Conservation (phyloP, 306 rosid genomes). For the Cicer judaicum region DNA sequence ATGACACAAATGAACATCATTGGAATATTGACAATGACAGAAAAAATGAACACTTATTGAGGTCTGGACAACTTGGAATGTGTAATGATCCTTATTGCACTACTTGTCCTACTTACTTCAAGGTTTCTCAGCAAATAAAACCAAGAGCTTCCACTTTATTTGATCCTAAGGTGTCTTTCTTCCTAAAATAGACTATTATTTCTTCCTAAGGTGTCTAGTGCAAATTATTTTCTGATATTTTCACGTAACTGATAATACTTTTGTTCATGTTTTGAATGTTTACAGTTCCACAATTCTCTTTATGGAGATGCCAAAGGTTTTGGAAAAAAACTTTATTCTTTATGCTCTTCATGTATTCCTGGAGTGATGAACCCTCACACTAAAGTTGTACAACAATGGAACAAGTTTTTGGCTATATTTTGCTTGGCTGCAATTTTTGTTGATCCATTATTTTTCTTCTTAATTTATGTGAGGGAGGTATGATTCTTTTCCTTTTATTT, state of each 20-base stretch:
- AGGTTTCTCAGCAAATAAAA: constrained; percentile 51
- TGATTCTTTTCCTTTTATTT: constrained; percentile 35
- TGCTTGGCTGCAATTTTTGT: constrained; percentile 75
- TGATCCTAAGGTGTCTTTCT: constrained; percentile 64
- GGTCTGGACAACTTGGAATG: constrained; percentile 89
- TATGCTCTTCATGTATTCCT: constrained; percentile 59
- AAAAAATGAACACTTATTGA: constrained; percentile 72
- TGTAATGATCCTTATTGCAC: constrained; percentile 94
- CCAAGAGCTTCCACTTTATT: constrained; percentile 52
- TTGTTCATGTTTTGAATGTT: constrained; percentile 6
- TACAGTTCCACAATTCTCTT: constrained; percentile 59
- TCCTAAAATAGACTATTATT: constrained; percentile 33
- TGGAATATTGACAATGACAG: constrained; percentile 51
- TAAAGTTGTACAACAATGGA: constrained; percentile 78
- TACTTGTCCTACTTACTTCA: constrained; percentile 79
- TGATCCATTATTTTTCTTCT: constrained; percentile 82
- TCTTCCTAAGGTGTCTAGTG: background rate
- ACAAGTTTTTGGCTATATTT: constrained; percentile 67
- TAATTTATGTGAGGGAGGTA: constrained; percentile 62
- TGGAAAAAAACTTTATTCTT: constrained; percentile 58
- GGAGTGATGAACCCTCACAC: constrained; percentile 88
- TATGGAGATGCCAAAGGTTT: constrained; percentile 88
- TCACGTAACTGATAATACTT: too few species aligned
- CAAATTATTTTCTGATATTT: too few species aligned
- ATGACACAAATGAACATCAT: constrained; percentile 39